phyloP scores from a whole-genome alignment of 2,329 filamentous ascomycete species.

The Xylariaceae sp. region DNA sequence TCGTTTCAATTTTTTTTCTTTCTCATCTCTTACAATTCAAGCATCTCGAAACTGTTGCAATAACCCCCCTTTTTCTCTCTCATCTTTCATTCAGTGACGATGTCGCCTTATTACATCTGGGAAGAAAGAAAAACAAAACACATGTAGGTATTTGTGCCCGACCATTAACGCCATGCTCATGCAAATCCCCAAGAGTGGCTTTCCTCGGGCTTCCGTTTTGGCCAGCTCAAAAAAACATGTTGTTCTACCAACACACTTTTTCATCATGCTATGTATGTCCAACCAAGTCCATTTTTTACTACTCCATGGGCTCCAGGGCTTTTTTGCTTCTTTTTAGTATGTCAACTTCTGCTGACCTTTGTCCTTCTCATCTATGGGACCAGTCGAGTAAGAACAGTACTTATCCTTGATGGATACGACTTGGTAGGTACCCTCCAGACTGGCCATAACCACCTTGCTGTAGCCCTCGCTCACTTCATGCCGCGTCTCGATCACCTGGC shows the following conservation, averaged over 20 bases:
- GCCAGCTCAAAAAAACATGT: constrained; percentile 10
- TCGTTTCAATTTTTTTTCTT: not conserved
- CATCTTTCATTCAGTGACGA: constrained; percentile 1
- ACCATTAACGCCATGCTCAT: constrained; percentile 23
- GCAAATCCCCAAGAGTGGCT: constrained; percentile 16
- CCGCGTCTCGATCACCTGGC: constrained; percentile 79
- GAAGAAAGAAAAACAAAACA: constrained; percentile 3
- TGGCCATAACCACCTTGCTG: constrained; percentile 74
- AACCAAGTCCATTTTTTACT: constrained; percentile 1
- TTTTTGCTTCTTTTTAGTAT: constrained; percentile 26
- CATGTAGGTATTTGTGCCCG: constrained; percentile 9
- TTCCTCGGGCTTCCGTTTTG: not conserved
- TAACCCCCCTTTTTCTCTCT: no score
- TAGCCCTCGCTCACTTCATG: constrained; percentile 81
- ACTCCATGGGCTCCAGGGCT: not conserved
- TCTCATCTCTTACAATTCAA: not conserved
- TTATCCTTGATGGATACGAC: constrained; percentile 93
- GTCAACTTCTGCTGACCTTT: constrained; percentile 38
- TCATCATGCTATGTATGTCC: constrained; percentile 12
- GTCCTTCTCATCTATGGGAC: constrained; percentile 48
- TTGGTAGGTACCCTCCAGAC: constrained; percentile 94
- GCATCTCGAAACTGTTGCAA: no score
- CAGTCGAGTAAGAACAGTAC: constrained; percentile 81
- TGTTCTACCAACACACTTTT: constrained; percentile 1
- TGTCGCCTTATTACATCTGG: constrained; percentile 4